Percentiles rank a stretch among this genome's conserved stretches.
phyloP scores from a whole-genome alignment of 2,329 filamentous ascomycete genomes.

The Apiospora malaysiana region DNA sequence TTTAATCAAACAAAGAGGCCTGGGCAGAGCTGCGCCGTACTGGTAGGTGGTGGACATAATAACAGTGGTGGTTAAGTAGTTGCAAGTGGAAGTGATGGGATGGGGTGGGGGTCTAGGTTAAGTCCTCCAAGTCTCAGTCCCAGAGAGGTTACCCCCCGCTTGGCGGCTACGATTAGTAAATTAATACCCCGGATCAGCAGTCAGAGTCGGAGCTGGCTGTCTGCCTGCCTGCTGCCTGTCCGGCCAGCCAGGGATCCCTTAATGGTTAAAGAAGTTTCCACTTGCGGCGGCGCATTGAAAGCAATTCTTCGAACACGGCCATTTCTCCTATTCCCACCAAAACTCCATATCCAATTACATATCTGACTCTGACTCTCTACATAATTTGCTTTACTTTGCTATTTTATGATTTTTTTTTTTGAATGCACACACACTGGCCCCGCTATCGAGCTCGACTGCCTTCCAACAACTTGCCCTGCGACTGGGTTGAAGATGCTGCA shows the following conservation, averaged over 20 bases:
- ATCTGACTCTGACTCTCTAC: neutral
- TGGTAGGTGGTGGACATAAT: too few species aligned
- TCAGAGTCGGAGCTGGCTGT: neutral
- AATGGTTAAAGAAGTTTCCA: neutral
- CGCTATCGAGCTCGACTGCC: neutral
- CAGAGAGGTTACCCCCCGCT: conserved; percentile 4
- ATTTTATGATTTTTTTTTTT: neutral
- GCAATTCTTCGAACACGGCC: conserved; percentile 4
- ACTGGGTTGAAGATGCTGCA: conserved; percentile 25
- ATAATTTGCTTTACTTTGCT: neutral
- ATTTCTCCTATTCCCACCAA: conserved; percentile 11
- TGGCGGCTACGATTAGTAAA: neutral
- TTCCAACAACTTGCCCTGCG: neutral
- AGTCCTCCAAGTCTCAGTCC: neutral
- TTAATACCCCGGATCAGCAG: conserved; percentile 12
- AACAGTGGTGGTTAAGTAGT: too few species aligned
- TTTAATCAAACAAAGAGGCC: neutral
- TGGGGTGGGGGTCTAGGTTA: too few species aligned
- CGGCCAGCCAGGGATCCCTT: neutral
- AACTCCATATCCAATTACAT: neutral
- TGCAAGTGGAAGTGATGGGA: too few species aligned
- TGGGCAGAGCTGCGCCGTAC: neutral
- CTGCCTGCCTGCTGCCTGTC: neutral
- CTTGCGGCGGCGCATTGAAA: neutral
- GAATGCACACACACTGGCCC: neutral